Conservation (phyloP, 805 yeast genomes). For the Kluyveromyces nonfermentans region DNA sequence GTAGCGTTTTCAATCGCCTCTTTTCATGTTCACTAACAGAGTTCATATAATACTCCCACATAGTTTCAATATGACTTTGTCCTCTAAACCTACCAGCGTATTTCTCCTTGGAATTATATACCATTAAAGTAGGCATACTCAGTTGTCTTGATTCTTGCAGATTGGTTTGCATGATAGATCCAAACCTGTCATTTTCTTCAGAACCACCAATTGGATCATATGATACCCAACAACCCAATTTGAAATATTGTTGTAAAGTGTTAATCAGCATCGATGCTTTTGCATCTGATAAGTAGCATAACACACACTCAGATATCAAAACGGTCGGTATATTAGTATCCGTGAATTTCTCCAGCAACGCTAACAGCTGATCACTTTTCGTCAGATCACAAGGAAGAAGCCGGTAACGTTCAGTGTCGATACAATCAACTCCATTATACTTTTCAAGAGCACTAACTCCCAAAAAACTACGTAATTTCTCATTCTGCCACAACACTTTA, state of each 20-base stretch:
- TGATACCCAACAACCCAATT: slow-evolving; percentile 27
- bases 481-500: slow-evolving; percentile 9
- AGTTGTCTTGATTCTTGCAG: slow-evolving; percentile 39
- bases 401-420: slow-evolving; percentile 16
- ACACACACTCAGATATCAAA: slow-evolving; percentile 47
- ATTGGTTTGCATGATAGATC: slow-evolving; percentile 45
- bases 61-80: slow-evolving; percentile 9
- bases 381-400: slow-evolving; percentile 30
- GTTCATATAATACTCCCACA: slow-evolving; percentile 29
- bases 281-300: slow-evolving; percentile 41
- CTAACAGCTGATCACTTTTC: slow-evolving; percentile 19
- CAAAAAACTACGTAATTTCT: slow-evolving; percentile 4
- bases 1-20: slow-evolving; percentile 36
- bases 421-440: slow-evolving; percentile 2
- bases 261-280: slow-evolving; percentile 34
- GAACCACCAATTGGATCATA: slow-evolving; percentile 54
- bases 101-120: slow-evolving; percentile 31
- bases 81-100: slow-evolving; percentile 17
- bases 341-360: slow-evolving; percentile 14
- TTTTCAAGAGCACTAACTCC: neutral
- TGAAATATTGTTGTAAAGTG: slow-evolving; percentile 23
- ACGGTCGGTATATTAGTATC: slow-evolving; percentile 34
- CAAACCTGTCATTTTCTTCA: slow-evolving; percentile 36
- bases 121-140: slow-evolving; percentile 32
- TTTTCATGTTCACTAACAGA: slow-evolving; percentile 33